These are phyloP conservation scores for Cercospora brassicicola DNA, from an alignment of 2,329 filamentous ascomycete species.

Conservation along the genomic window DNA sequence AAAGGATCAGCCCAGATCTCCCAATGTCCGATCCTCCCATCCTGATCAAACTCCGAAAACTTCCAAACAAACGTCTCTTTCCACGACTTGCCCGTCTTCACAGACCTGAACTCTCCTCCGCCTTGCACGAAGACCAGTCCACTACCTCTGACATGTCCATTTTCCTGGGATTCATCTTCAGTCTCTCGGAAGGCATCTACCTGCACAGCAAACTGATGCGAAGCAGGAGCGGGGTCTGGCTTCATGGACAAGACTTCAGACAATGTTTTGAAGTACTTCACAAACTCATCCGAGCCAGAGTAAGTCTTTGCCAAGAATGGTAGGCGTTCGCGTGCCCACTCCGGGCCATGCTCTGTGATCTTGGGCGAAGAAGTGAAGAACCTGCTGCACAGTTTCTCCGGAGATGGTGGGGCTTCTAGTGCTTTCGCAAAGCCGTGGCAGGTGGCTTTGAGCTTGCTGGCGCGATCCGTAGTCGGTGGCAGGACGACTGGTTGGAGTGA, in stretches of 20 bases:
- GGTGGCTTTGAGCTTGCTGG: not conserved
- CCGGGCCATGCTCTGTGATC: not conserved
- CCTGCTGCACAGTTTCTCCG: not conserved
- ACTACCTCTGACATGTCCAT: not conserved
- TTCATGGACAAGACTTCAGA: not conserved
- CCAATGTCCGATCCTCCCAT: not conserved
- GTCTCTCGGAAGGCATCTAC: not conserved
- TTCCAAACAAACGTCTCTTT: constrained; percentile 1
- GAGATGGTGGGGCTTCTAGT: not conserved
- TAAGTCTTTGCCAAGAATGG: constrained; percentile 1
- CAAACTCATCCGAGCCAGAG: not conserved
- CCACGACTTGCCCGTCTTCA: constrained; percentile 2
- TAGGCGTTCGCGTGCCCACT: not conserved
- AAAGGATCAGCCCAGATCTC: constrained; percentile 8
- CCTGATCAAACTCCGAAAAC: constrained; percentile 3
- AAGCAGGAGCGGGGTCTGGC: not conserved
- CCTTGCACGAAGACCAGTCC: constrained; percentile 5
- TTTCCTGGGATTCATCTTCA: not conserved
- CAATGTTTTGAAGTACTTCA: not conserved
- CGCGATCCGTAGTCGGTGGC: constrained; percentile 4
- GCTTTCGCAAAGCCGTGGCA: constrained; percentile 1
- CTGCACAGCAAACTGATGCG: constrained; percentile 7
- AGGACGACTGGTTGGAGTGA: not conserved
- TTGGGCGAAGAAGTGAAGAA: not conserved
- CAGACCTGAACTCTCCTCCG: not conserved